Evolutionary conservation across 768 basidiomycete genomes (phyloP), one percentile per base, ranked within the genome.

Genomic region (Xerocomellus amylosporus): DNA sequence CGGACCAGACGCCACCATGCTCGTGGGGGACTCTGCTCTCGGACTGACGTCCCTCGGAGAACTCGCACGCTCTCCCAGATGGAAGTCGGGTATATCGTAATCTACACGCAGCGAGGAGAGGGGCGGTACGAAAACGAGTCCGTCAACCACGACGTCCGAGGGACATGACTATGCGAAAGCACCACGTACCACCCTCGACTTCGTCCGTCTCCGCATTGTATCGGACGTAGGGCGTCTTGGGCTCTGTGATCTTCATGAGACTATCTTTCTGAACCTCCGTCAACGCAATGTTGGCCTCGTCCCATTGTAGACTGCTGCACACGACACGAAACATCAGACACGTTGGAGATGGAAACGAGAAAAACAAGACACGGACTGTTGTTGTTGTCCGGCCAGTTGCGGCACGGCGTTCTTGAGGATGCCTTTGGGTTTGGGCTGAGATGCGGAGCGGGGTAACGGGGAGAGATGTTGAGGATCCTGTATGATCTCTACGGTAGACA

Each of bases 171-270:
- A 8, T 10, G 15, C 3, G 43, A 24, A 13, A 12, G 2, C 1
- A 3, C 20, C n/a, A 72, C 76, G 66, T 70, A 93, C 94, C 92
- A 58, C 88, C 85, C 71, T 93, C 91, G 40, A 93, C 74, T 50
- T 81, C 80, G 69, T 93, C 91, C n/a, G 87, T 86, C 67, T 88
- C 86, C 3, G 90, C 81, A 64, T 93, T 89, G 71, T 93, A 95
- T 61, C 92, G 79, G 50, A 98, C 94, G 72, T 90, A 98, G 2
- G 94, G 94, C 10, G 94, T 98, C 81, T 98, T 98, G 49, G 94
- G 94, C 66, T 98, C 94, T 3, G 91, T 93, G 66, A 98, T 98
- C 83, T 97, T 98, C 94, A 97, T 98, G 67, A 93, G 76, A 59
- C 91, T 94, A 65, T 96, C 93, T 72, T 96, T 96, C 78, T 89